phyloP scores from a whole-genome alignment of 2,329 filamentous ascomycete genomes.

The Pseudogymnoascus sp. region DNA sequence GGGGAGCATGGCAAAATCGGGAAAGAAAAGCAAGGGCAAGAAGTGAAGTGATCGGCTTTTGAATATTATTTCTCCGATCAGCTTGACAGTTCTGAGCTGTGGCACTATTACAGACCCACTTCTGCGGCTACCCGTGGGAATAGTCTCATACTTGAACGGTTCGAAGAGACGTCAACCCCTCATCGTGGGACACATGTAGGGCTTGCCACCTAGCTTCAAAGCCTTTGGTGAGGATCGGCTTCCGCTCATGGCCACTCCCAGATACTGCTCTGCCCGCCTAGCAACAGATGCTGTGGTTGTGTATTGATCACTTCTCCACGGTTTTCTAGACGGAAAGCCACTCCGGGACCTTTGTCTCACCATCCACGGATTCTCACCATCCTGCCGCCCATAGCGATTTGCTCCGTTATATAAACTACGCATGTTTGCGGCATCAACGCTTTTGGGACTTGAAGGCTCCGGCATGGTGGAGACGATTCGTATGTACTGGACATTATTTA shows the following conservation, averaged over 20 bases:
- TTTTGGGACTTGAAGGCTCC: not conserved
- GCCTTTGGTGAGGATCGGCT: not conserved
- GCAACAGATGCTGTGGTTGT: not conserved
- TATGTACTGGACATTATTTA: not conserved
- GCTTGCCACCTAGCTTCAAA: not conserved
- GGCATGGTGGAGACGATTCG: not conserved
- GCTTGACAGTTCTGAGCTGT: not conserved
- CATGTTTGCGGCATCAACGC: not conserved
- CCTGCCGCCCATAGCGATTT: not conserved
- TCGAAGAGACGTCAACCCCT: not conserved
- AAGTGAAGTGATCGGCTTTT: constrained; percentile 22
- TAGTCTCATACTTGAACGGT: not conserved
- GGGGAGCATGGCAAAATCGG: not conserved
- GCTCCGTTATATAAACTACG: not conserved
- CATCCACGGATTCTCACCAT: not conserved
- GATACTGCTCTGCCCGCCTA: not conserved
- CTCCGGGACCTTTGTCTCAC: not conserved
- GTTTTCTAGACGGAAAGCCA: not conserved
- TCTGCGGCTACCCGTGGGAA: not conserved
- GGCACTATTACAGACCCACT: not conserved
- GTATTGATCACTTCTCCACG: not conserved
- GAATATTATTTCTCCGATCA: not conserved
- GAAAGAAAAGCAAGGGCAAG: constrained; percentile 35
- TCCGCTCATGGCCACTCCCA: not conserved
- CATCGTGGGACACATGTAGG: not conserved